phyloP scores from a whole-genome alignment of 176 grass and related monocot species.

The Thinopyrum elongatum region DNA sequence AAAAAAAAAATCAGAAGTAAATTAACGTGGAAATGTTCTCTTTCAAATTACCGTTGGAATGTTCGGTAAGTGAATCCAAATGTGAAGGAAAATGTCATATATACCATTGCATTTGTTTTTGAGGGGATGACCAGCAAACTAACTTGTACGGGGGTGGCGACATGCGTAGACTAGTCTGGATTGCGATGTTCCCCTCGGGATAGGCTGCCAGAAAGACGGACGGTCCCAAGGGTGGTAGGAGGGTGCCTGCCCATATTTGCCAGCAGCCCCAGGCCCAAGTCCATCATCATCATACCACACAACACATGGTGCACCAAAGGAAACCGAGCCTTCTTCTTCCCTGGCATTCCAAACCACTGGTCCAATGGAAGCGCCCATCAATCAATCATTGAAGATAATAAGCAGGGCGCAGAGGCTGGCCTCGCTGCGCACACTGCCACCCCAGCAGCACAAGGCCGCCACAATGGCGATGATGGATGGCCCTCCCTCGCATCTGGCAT shows the following conservation, averaged over 20 bases:
- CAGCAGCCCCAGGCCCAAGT: conserved; percentile 18
- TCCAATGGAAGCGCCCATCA: conserved; percentile 49
- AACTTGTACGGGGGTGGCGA: not conserved
- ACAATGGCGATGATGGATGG: not conserved
- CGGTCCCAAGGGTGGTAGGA: conserved; percentile 37
- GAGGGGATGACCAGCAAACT: not conserved
- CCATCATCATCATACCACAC: not conserved
- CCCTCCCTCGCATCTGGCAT: not conserved
- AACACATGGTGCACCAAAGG: conserved; percentile 28
- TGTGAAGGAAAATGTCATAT: too few species aligned
- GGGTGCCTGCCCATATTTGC: conserved; percentile 43
- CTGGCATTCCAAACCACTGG: conserved; percentile 52
- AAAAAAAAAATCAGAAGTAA: too few species aligned
- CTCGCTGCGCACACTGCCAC: not conserved
- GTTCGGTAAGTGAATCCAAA: too few species aligned
- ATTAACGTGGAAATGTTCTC: too few species aligned
- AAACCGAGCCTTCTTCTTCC: conserved; percentile 33
- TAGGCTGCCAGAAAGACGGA: conserved; percentile 34
- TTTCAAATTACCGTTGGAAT: too few species aligned
- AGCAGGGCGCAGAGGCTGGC: conserved; percentile 23
- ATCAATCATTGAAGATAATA: conserved; percentile 60
- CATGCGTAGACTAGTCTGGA: conserved; percentile 19
- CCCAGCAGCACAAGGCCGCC: not conserved
- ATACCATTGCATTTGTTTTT: too few species aligned
- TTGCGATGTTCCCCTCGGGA: conserved; percentile 30